Conservation (phyloP, 1,284 basidiomycete genomes). For the Rugosomyces carneus region DNA sequence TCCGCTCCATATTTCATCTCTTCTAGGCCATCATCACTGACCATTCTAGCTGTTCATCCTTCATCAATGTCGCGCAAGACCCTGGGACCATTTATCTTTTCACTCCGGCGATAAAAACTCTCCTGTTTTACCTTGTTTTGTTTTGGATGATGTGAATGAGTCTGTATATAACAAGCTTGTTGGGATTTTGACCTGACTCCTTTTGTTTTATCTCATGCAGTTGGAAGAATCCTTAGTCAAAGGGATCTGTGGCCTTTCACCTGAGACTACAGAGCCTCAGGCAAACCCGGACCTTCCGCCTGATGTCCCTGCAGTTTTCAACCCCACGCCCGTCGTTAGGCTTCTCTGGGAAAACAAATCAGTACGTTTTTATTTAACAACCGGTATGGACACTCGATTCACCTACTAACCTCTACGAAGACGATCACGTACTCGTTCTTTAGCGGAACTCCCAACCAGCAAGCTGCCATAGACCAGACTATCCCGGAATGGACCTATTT, state of each 20-base stretch:
- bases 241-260: slow-evolving; percentile 5
- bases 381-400: neutral
- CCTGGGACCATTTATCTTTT: no score
- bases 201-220: neutral
- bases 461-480: neutral
- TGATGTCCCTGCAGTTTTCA: neutral
- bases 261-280: slow-evolving; percentile 1
- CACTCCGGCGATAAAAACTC: no score
- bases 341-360: slow-evolving; percentile 7
- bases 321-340: neutral
- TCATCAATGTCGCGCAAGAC: no score
- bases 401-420: neutral
- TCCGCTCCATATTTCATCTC: no score
- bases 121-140: no score
- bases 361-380: neutral
- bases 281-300: neutral
- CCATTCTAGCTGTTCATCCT: no score
- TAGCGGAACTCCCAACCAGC: slow-evolving; percentile 7
- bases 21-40: no score
- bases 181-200: no score
- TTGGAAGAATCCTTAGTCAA: neutral
- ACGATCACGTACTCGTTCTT: slow-evolving; percentile 9
- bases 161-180: no score
- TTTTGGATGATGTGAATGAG: no score
- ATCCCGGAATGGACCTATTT: slow-evolving; percentile 7